phyloP scores from a whole-genome alignment of 148 eudicot species.

The Diospyros lotus region DNA sequence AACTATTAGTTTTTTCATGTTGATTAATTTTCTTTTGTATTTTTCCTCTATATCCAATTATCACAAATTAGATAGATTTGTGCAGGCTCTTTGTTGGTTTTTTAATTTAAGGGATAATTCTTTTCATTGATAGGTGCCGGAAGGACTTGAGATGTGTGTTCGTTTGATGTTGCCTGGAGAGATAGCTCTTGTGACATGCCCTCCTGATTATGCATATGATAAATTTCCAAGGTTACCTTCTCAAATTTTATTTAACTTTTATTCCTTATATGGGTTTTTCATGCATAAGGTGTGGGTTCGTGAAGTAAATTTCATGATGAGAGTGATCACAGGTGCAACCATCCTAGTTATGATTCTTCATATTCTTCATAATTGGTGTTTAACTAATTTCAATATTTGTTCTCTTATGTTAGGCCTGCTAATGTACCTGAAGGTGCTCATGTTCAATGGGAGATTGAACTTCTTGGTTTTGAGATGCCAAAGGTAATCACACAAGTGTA shows the following conservation, averaged over 20 bases:
- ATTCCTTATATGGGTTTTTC: not conserved
- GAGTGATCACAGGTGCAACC: not conserved
- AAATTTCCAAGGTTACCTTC: conserved; percentile 69
- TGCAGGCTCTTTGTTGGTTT: not conserved
- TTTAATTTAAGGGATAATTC: not conserved
- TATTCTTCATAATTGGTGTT: not conserved
- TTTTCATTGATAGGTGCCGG: conserved; percentile 65
- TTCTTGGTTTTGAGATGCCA: conserved; percentile 83
- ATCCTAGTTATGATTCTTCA: not conserved
- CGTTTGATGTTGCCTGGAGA: conserved; percentile 98
- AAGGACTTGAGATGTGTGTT: conserved; percentile 97
- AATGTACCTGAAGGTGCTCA: conserved; percentile 83
- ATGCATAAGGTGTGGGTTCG: conserved; percentile 1
- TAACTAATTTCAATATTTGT: not conserved
- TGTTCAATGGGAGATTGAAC: conserved; percentile 97
- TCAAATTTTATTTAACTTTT: not conserved
- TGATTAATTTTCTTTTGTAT: not conserved
- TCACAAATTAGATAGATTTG: not conserved
- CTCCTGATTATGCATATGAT: conserved; percentile 99
- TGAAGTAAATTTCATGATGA: conserved; percentile 12
- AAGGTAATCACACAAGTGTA: conserved; percentile 40
- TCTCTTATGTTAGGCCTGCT: conserved; percentile 54
- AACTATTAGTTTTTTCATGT: not conserved
- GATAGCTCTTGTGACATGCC: conserved; percentile 86
- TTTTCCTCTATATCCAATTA: not conserved